These are phyloP conservation scores for Hortiboletus flavorubellus DNA, from an alignment of 768 basidiomycete species.

Conservation along the genomic window DNA sequence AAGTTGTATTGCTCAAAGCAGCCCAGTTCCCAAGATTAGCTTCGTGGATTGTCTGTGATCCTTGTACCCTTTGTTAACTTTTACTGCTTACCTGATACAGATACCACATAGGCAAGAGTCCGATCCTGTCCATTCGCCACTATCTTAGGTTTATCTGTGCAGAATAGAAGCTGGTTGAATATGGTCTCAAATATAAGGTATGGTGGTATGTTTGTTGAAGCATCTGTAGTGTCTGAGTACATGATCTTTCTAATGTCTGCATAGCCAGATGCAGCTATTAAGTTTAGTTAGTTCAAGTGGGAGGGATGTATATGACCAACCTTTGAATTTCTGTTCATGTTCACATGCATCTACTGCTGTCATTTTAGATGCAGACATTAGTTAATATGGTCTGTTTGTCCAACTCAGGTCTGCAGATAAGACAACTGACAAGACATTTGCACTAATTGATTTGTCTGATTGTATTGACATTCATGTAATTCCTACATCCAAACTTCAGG, in stretches of 20 bases:
- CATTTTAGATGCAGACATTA: conserved; percentile 53
- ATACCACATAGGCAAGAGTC: conserved; percentile 48
- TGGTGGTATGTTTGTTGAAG: background rate
- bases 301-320: conserved; percentile 50
- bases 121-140: conserved; percentile 49
- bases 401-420: too few relatives aligned
- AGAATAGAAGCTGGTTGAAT: conserved; percentile 39
- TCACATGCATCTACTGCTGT: background rate
- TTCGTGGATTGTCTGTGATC: background rate
- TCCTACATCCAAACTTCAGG: too few relatives aligned
- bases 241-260: background rate
- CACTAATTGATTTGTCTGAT: too few relatives aligned
- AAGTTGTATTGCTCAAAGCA: conserved; percentile 55
- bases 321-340: background rate
- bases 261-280: conserved; percentile 61
- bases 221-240: background rate
- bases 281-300: conserved; percentile 50
- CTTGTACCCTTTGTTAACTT: background rate
- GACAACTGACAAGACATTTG: too few relatives aligned
- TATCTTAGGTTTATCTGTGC: conserved; percentile 51
- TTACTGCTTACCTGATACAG: conserved; percentile 19
- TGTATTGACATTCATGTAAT: too few relatives aligned
- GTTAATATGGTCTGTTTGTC: too few relatives aligned
- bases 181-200: conserved; percentile 52
- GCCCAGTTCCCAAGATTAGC: conserved; percentile 52